phyloP scores from a whole-genome alignment of 2,329 filamentous ascomycete genomes.

The Tolypocladium tundrense region DNA sequence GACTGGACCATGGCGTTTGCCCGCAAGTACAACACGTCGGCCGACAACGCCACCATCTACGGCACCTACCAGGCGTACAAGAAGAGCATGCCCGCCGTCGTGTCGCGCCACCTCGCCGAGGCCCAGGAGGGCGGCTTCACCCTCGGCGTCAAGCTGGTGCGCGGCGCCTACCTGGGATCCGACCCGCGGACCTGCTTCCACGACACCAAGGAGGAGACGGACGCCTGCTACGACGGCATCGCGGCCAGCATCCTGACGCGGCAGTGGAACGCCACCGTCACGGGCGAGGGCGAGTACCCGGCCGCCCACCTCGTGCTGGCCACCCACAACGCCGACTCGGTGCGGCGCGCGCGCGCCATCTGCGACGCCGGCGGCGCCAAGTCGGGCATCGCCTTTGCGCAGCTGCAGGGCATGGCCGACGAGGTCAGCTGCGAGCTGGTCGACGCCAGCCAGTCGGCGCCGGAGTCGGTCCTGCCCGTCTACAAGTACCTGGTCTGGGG shows the following conservation, averaged over 20 bases:
- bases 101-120: constrained; percentile 48
- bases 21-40: constrained; percentile 61
- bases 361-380: constrained; percentile 33
- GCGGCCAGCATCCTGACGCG: constrained; percentile 56
- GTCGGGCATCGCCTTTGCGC: constrained; percentile 38
- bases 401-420: constrained; percentile 93
- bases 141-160: constrained; percentile 64
- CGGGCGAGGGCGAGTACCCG: constrained; percentile 38
- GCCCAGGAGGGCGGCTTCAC: constrained; percentile 53
- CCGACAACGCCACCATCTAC: constrained; percentile 60
- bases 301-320: constrained; percentile 60
- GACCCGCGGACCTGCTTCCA: constrained; percentile 63
- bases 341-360: constrained; percentile 45
- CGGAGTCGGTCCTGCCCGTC: constrained; percentile 38
- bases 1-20: constrained; percentile 71
- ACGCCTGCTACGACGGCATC: constrained; percentile 62
- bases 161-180: constrained; percentile 62
- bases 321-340: constrained; percentile 70
- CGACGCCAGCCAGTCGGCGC: constrained; percentile 22
- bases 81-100: constrained; percentile 46
- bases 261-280: constrained; percentile 26
- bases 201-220: constrained; percentile 61
- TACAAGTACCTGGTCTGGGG: constrained; percentile 66
- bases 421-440: constrained; percentile 65
- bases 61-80: constrained; percentile 73